Base-by-base conservation (phyloP, 2,329 filamentous ascomycete species). In the Gaeumannomyces sp. region DNA sequence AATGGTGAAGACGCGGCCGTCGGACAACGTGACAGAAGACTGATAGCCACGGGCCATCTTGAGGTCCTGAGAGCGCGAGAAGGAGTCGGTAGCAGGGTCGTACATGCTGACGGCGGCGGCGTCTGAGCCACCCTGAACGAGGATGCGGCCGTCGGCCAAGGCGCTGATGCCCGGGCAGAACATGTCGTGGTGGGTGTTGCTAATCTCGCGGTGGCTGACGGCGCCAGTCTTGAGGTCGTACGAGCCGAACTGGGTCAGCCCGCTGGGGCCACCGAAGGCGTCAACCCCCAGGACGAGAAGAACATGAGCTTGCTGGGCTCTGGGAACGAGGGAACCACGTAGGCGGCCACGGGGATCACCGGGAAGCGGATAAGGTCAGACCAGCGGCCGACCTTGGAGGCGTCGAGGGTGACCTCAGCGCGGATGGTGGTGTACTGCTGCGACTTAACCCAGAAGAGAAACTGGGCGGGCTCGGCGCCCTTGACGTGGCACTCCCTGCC, bases 241-340 rank as follows among this genome's bases (percentile, higher is more conserved):
- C 79, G 95, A 99, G 65, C 92, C 93, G 62, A 92, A 89, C 65
- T 94, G 96, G 62, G 93, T 90, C 56, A 98, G 82, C 66, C 61
- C 61, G 4, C 38, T 56, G 29, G 61, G 64, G 31, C 70, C 68
- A 13, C 70, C 68, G 11, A 71, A 71, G 53, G 69, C 69, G 27
- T 69, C 68, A 4, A 65, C 67, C 70, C 70, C 70, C 70, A 71
- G 27, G 69, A 71, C 8, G 69, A 70, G 61, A 70, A 72, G 58
- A 71, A 65, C 53, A 72, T 64, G 65, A 72, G 63, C 25, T 69
- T 66, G 59, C 65, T 68, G 1, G 71, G 64, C 62, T 71, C 67
- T 22, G 71, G 71, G 64, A 68, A 68, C 13, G 67, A 66, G 2
- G 71, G 71, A 5, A 72, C 71, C 27, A 72, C 64, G 64, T 71